Evolutionary conservation across 2,329 filamentous ascomycete genomes (phyloP).

Genomic region (Diaporthe ampelina): DNA sequence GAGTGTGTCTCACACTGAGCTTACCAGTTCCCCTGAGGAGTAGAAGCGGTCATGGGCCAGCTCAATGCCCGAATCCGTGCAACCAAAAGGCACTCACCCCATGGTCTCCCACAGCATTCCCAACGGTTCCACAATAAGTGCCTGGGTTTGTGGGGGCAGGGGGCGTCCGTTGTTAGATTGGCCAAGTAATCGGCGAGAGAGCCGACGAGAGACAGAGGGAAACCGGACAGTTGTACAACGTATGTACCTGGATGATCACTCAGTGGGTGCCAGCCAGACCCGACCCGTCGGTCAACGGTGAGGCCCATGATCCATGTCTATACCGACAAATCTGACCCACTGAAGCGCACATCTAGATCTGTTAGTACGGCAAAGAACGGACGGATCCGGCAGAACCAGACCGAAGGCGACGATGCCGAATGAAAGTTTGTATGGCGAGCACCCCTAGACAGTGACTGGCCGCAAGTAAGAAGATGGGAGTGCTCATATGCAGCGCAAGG

Average conservation of each 20-base stretch:
- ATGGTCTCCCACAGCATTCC: no score
- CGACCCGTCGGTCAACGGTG: not conserved
- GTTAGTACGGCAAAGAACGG: not conserved
- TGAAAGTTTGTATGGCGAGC: not conserved
- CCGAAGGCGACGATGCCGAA: not conserved
- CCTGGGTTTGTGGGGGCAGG: no score
- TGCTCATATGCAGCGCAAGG: not conserved
- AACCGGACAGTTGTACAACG: not conserved
- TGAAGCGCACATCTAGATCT: not conserved
- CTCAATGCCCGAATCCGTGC: no score
- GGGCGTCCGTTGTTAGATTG: no score
- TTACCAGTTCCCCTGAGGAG: not conserved
- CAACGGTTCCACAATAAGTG: no score
- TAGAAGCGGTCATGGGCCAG: not conserved
- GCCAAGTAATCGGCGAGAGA: not conserved
- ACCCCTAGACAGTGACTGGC: no score
- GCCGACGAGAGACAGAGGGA: not conserved
- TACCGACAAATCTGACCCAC: constrained; percentile 18
- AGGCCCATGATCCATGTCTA: not conserved
- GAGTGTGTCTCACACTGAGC: not conserved
- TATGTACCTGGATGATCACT: not conserved
- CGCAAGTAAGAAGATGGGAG: not conserved
- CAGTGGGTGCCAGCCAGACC: not conserved
- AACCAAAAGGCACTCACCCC: not conserved
- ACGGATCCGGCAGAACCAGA: not conserved